Evolutionary conservation across 2,329 filamentous ascomycete species (phyloP), one percentile per base, ranked within the genome.

Genomic region (Waltergamsia citrina): DNA sequence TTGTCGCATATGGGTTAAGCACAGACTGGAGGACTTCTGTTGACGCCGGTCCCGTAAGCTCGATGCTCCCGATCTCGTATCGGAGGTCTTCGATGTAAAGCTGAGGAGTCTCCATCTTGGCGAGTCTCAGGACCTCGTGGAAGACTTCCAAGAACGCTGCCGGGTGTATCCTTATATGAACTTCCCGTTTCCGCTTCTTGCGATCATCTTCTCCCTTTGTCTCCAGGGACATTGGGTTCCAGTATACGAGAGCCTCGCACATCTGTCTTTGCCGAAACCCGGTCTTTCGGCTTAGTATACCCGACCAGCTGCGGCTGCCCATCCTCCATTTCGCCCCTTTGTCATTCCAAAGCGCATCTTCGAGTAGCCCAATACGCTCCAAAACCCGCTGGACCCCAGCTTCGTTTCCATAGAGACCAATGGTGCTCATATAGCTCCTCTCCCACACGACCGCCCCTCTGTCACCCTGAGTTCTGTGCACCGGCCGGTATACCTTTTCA

Each of bases 341-440:
- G 4, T 60, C 62, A 17, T 71, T 74, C 74, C 79, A 85, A 17
- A 75, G 60, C 12, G 70, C 65, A 11, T 74, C 66, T 15, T 75
- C 67, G 2, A 62, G 62, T 29, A 86, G 56, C 1, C 82, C 79
- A 3, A 94, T 46, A 5, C 66, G 68, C 47, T 65, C 75, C 22
- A 96, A 53, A 8, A 90, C 64, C 24, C 72, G 70, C 36, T 78
- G 65, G 26, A 94, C 61, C 34, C 78, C 79, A 20, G 63, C 56
- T 26, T 74, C 62, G 11, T 65, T 60, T 0, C 88, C 92, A 44
- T 81, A 78, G 4, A 96, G 53, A 11, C 80, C 71, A 43, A 96
- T 81, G 2, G 86, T 94, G 45, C 85, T 84, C 64, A 92, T 82
- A 53, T 95, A 98, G 53, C 88, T 96, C 65, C 78, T 85, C 57